Base-by-base conservation (phyloP, 495 filamentous ascomycete genomes). In the Aspergillus sparsus region DNA sequence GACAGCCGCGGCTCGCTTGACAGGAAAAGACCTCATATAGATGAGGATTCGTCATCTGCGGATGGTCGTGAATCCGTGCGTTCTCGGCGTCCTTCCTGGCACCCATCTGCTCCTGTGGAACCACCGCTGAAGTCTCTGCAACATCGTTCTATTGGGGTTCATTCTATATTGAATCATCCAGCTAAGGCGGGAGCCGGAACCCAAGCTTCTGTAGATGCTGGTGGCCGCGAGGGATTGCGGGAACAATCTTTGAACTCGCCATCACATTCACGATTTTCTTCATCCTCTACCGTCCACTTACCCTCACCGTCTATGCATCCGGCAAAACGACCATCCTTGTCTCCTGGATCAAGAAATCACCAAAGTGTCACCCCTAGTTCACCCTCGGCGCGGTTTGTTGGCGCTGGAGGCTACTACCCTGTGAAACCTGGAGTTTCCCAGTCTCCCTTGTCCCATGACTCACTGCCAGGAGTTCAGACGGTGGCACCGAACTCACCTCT, bases 301-400 rank as follows among this genome's bases (percentile, higher is more conserved):
- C 64, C 65, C 47, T 72, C 63, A 52, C 69, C 76, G 53, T 65
- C 79, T 32, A 60, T 62, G 18, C 73, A 62, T 57, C 68, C 64
- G 54, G 65, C 50, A 60, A 70, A 67, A 45, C 73, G 54, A 36
- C 62, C 57, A 59, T 74, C 71, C 5, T 68, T 76, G 51, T 82
- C 68, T 54, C 71, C 72, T 47, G 75, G 59, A 62, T 74, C 65
- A 68, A 69, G 65, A 61, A 66, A 71, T 18, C 80, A 85, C 50
- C 79, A 80, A 55, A 79, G 85, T n/a, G 76, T 89, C 64, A 87
- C 84, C 36, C 87, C 89, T 18, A 79, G 79, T 57, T 90, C 88
- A 13, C 88, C 88, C 18, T 76, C 82, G 3, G 73, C 73, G 45
- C 71, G 76, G 11, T 74, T 78, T 54, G 70, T 73, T 11, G 60